A percentile compares a stretch with the other conserved stretches of the same genome.
Conservation (phyloP, 306 rosid genomes). For the Vicia faba region DNA sequence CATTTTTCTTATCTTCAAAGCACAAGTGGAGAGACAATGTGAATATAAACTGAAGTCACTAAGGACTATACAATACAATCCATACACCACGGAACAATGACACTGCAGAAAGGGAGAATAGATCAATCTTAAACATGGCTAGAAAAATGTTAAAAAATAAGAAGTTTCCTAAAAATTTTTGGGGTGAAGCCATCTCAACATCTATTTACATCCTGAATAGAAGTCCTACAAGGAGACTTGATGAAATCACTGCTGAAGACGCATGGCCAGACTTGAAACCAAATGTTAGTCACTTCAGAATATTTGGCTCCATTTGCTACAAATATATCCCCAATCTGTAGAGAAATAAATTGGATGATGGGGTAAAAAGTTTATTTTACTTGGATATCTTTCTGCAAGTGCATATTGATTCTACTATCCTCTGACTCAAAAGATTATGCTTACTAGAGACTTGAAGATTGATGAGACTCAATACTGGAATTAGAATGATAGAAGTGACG, state of each 20-base stretch:
- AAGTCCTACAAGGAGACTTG: not conserved
- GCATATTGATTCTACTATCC: not conserved
- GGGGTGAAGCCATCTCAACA: not conserved
- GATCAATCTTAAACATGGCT: not conserved
- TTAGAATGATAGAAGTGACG: too few species aligned
- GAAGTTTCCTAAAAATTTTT: not conserved
- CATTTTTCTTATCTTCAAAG: too few species aligned
- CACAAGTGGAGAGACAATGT: too few species aligned
- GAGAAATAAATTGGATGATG: not conserved
- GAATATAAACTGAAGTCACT: too few species aligned
- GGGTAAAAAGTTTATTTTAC: not conserved
- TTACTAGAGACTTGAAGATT: not conserved
- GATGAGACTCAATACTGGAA: not conserved
- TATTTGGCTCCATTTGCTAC: not conserved
- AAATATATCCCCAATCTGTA: not conserved
- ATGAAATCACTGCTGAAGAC: not conserved
- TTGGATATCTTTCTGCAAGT: not conserved
- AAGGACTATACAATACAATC: too few species aligned
- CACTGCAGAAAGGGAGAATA: not conserved
- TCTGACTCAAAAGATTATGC: not conserved
- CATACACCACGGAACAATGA: not conserved
- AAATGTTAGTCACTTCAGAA: not conserved
- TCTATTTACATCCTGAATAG: not conserved
- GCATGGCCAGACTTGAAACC: not conserved
- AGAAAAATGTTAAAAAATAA: not conserved